Evolutionary conservation across 2,329 filamentous ascomycete species (phyloP).

Genomic region (Mycocentrospora acerina): DNA sequence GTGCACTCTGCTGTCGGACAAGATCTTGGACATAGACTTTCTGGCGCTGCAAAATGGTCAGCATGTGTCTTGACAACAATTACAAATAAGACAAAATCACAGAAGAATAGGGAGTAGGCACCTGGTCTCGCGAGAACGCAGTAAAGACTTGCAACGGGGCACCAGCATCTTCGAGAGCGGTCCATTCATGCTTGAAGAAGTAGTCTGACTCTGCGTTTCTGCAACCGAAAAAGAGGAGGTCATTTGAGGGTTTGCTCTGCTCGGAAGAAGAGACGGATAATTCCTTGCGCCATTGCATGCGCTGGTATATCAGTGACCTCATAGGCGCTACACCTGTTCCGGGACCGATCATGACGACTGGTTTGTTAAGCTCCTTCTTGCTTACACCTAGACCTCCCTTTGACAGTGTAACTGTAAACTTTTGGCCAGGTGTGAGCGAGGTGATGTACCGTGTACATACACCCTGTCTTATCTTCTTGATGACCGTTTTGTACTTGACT

Average conservation of each 20-base stretch:
- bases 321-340: slow-evolving; percentile 88
- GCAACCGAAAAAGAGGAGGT: slow-evolving; percentile 79
- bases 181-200: slow-evolving; percentile 81
- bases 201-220: slow-evolving; percentile 75
- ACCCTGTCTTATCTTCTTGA: slow-evolving; percentile 79
- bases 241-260: slow-evolving; percentile 10
- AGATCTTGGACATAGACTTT: slow-evolving; percentile 70
- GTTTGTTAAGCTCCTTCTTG: slow-evolving; percentile 49
- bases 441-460: slow-evolving; percentile 88
- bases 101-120: slow-evolving; percentile 10
- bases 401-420: slow-evolving; percentile 61
- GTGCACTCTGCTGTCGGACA: slow-evolving; percentile 52
- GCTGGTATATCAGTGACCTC: slow-evolving; percentile 76
- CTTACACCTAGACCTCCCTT: slow-evolving; percentile 50
- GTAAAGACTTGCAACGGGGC: slow-evolving; percentile 57
- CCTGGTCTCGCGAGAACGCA: slow-evolving; percentile 72
- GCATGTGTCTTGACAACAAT: not conserved
- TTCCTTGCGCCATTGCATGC: slow-evolving; percentile 47
- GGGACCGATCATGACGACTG: slow-evolving; percentile 77
- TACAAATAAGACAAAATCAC: too few species aligned
- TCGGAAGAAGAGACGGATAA: not conserved
- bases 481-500: slow-evolving; percentile 87
- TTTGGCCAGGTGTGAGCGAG: slow-evolving; percentile 59
- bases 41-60: slow-evolving; percentile 37
- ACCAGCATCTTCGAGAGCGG: slow-evolving; percentile 43